Evolutionary conservation across 495 filamentous ascomycete genomes (phyloP), one percentile per base, ranked within the genome.

Genomic region (Neurospora hispaniola): DNA sequence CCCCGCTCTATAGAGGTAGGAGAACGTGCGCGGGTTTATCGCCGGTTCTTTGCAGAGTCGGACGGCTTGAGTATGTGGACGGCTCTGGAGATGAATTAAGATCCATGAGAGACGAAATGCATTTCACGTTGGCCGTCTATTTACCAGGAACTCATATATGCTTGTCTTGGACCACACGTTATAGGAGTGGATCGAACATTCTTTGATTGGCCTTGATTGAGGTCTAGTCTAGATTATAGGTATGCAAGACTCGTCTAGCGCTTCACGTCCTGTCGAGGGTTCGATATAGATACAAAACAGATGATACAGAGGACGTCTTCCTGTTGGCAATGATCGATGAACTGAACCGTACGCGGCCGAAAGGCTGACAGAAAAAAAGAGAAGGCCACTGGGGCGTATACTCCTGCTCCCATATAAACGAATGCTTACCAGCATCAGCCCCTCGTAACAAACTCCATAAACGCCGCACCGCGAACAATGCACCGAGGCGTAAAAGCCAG

Each of bases 1-100:
- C 46, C 78, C 77, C 38, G 69, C 75, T 35, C 59, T 78, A 46
- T 79, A 76, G 74, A n/a, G 54, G 71, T 41, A 69, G 43, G 69
- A 31, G 12, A 27, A 12, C 11, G 11, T 27, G 27, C 23, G 20
- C 44, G 18, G 44, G 44, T 48, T 38, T 5, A 38, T 38, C 35
- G 4, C 35, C 4, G 5, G 35, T 38, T 4, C 35, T 38, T 5
- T n/a, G 8, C n/a, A 48, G 18, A 48, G 44, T 48, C n/a, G n/a
- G 44, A 5, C n/a, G 44, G 44, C n/a, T 48, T 48, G n/a, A 20
- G n/a, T 48, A n/a, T 20, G 9, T 20, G 7, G n/a, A 10, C 44
- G 20, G 8, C n/a, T 48, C 44, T 48, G 5, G 16, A 48, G 44
- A 23, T 48, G 44, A 9, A 48, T 20, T 3, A 20, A 20, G 10